Evolutionary conservation across 139 green algal genomes (phyloP).

Genomic region (Asterochloris sp.): DNA sequence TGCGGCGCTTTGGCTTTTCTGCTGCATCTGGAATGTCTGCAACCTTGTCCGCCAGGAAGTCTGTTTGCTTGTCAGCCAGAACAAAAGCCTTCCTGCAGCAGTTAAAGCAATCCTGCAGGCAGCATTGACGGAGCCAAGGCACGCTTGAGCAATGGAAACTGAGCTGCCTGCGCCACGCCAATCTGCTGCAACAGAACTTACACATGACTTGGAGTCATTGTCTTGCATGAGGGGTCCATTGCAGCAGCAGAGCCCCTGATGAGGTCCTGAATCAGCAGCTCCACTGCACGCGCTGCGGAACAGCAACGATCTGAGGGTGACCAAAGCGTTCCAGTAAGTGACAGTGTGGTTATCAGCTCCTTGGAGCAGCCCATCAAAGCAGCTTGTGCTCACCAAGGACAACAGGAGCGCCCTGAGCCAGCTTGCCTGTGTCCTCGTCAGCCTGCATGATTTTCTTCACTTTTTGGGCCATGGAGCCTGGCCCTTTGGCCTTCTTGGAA

Average conservation of each 20-base stretch:
- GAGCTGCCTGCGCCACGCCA: background rate
- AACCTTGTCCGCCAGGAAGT: conserved; percentile 75
- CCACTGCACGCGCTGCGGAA: conserved; percentile 72
- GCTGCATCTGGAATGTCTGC: conserved; percentile 60
- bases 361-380: background rate
- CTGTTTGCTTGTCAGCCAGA: conserved; percentile 48
- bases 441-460: conserved; percentile 93
- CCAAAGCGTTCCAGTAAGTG: background rate
- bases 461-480: conserved; percentile 56
- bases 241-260: conserved; percentile 51
- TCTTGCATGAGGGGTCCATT: conserved; percentile 48
- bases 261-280: conserved; percentile 80
- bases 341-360: background rate
- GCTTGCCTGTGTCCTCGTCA: conserved; percentile 92
- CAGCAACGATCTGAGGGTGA: background rate
- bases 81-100: conserved; percentile 57
- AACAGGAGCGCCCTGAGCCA: conserved; percentile 73
- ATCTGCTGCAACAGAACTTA: conserved; percentile 30
- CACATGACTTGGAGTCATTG: conserved; percentile 69
- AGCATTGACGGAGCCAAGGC: background rate
- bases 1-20: background rate
- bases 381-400: conserved; percentile 58
- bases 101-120: background rate
- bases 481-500: conserved; percentile 27
- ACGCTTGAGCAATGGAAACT: background rate